Conservation (phyloP, 495 filamentous ascomycete genomes). For the Aspergillus leporis region DNA sequence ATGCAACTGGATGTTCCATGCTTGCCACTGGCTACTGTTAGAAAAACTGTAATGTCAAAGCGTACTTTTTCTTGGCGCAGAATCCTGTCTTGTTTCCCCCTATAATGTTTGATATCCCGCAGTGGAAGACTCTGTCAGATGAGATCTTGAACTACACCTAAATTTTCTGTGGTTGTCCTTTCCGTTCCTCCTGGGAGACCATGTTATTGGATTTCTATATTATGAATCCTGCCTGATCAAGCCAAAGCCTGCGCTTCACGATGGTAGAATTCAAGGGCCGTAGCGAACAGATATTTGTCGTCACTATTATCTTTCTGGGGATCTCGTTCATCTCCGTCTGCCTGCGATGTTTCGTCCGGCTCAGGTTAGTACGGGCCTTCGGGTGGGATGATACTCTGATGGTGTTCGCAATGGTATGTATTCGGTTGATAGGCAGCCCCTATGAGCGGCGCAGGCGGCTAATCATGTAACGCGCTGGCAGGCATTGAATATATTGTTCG, state of each 20-base stretch:
- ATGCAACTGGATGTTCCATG: not conserved
- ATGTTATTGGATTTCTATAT: constrained; percentile 4
- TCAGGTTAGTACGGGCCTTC: constrained; percentile 41
- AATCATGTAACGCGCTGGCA: constrained; percentile 4
- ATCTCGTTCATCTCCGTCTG: constrained; percentile 40
- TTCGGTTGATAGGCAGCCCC: not conserved
- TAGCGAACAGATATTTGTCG: constrained; percentile 39
- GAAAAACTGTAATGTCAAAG: not conserved
- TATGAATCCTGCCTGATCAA: constrained; percentile 14
- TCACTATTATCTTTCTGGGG: constrained; percentile 40
- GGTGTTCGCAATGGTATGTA: constrained; percentile 43
- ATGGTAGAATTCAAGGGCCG: constrained; percentile 41
- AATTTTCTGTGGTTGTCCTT: constrained; percentile 3
- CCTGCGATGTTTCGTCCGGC: constrained; percentile 43
- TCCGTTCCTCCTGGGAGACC: constrained; percentile 7
- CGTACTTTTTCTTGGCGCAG: not conserved
- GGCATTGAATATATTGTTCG: constrained; percentile 38
- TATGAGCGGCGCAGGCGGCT: not conserved
- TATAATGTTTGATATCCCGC: constrained; percentile 3
- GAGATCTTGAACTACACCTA: constrained; percentile 5
- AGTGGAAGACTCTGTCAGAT: not conserved
- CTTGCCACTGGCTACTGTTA: constrained; percentile 7
- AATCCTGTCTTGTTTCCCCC: not conserved
- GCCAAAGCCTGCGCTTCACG: constrained; percentile 15
- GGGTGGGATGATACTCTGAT: constrained; percentile 48